These are phyloP conservation scores for Exophiala mesophila DNA, from an alignment of 2,329 filamentous ascomycete species.

Conservation along the genomic window DNA sequence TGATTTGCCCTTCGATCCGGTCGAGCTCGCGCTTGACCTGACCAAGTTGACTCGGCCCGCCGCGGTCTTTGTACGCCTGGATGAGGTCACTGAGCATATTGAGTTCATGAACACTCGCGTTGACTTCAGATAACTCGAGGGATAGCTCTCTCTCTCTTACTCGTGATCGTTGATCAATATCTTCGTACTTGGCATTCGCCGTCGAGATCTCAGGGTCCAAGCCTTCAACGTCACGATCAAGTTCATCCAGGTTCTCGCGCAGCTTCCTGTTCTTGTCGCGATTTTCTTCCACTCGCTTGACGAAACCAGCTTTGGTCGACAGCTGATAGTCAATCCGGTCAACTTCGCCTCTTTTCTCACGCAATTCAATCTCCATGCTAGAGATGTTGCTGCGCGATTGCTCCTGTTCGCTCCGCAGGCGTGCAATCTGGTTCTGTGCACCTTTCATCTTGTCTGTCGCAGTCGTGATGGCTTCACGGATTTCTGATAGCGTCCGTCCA, in stretches of 20 bases:
- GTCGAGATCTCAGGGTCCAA: conserved; percentile 71
- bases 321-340: conserved; percentile 66
- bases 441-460: conserved; percentile 63
- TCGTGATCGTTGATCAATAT: conserved; percentile 66
- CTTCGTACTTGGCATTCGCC: conserved; percentile 70
- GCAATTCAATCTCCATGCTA: conserved; percentile 68
- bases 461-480: conserved; percentile 68
- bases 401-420: conserved; percentile 66
- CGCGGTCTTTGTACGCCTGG: conserved; percentile 68
- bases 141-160: conserved; percentile 68
- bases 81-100: conserved; percentile 72
- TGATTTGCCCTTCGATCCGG: conserved; percentile 61
- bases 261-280: conserved; percentile 65
- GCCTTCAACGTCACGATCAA: conserved; percentile 68
- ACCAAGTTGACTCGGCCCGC: conserved; percentile 66
- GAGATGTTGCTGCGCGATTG: conserved; percentile 64
- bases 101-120: conserved; percentile 71
- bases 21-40: conserved; percentile 66
- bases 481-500: conserved; percentile 71
- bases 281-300: conserved; percentile 66
- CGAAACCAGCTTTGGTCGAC: conserved; percentile 71
- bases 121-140: conserved; percentile 65
- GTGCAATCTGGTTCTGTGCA: conserved; percentile 59
- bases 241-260: conserved; percentile 62
- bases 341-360: conserved; percentile 69